Evolutionary conservation across 148 eudicot genomes (phyloP).

Genomic region (Spergularia marina): DNA sequence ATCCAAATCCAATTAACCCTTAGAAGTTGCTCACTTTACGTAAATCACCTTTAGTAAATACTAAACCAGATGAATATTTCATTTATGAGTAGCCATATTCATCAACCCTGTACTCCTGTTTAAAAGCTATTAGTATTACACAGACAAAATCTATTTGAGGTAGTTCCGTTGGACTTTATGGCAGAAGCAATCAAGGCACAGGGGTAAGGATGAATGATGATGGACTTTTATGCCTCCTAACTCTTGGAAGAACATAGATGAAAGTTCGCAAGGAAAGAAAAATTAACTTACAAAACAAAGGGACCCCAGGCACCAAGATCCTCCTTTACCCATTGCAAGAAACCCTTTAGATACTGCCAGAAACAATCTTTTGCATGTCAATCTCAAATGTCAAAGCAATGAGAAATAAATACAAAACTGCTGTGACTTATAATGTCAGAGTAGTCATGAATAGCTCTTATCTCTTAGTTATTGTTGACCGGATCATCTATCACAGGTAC

Average conservation of each 20-base stretch:
- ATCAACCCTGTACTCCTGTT: not conserved
- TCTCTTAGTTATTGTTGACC: not conserved
- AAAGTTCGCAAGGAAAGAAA: not conserved
- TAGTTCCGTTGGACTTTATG: not conserved
- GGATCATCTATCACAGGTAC: not conserved
- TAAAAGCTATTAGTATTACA: not conserved
- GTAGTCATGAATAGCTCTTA: not conserved
- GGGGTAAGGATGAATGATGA: not conserved
- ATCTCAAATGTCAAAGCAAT: not conserved
- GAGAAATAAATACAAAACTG: not conserved
- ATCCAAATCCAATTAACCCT: not conserved
- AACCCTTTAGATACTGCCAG: constrained; percentile 68
- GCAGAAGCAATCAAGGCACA: not conserved
- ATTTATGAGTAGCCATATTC: not conserved
- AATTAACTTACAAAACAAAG: constrained; percentile 71
- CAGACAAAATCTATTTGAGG: not conserved
- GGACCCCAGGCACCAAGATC: constrained; percentile 99
- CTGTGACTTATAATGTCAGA: not conserved
- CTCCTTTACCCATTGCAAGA: constrained; percentile 79
- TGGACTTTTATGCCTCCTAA: not conserved
- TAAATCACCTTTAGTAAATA: not conserved
- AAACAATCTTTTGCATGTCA: constrained; percentile 21
- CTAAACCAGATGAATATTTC: not conserved
- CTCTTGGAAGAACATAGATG: not conserved
- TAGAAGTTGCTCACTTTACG: not conserved